Evolutionary conservation across 495 filamentous ascomycete species (phyloP).

Genomic region (Trypethelium eluteriae): DNA sequence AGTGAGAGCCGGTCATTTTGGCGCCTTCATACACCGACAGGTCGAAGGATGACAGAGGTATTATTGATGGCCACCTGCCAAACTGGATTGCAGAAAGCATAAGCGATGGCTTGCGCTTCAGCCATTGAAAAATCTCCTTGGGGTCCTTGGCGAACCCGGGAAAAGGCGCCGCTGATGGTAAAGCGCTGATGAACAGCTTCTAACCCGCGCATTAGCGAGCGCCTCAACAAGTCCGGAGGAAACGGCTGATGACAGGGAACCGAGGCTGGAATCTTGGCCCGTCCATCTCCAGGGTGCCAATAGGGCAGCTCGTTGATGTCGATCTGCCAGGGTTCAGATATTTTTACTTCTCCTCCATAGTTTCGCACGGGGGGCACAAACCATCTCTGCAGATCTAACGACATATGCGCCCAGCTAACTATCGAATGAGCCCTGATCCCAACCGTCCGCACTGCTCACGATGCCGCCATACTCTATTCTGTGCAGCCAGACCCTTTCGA

Average conservation of each 20-base stretch:
- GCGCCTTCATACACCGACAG: too few species aligned
- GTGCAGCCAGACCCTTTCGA: background rate
- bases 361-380: background rate
- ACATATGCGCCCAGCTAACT: background rate
- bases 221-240: background rate
- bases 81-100: background rate
- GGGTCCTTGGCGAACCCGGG: background rate
- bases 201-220: background rate
- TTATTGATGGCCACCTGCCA: background rate
- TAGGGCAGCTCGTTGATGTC: background rate
- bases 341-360: background rate
- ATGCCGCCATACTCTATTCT: background rate
- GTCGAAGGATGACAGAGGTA: background rate
- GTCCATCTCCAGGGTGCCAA: background rate
- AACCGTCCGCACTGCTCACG: background rate
- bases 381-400: too few species aligned
- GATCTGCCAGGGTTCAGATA: background rate
- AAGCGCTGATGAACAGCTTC: background rate
- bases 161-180: background rate
- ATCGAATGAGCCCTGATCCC: background rate
- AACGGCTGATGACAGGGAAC: background rate
- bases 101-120: background rate
- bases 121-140: conserved; percentile 5
- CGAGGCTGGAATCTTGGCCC: conserved; percentile 3
- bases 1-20: too few species aligned